Base-by-base conservation (phyloP, 2,329 filamentous ascomycete genomes). In the Fusarium compactum region DNA sequence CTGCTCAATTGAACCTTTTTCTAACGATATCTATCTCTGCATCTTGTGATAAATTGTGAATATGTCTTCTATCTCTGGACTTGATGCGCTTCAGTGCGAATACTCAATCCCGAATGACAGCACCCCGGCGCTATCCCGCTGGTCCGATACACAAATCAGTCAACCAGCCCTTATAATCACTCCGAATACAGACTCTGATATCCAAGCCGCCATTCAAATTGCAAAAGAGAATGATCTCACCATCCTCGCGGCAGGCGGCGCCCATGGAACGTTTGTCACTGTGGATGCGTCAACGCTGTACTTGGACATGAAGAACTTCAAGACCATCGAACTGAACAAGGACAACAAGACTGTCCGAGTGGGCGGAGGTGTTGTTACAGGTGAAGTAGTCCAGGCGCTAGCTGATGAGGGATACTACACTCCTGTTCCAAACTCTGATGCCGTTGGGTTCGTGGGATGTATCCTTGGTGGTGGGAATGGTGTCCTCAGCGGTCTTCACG, bases 281-380 rank as follows among this genome's bases (percentile, higher is more conserved):
- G 73, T 82, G 47, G 65, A 56, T 11, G 29, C 70, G 4, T 65
- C 69, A 8, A 76, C 76, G 0, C 45, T 82, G 7, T 81, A 81
- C 56, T 57, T 82, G 8, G 77, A 82, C 53, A 56, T 82, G 70
- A 70, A 63, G 16, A 59, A 65, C 12, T 79, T 82, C 69, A 76
- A 75, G 14, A 52, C 32, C 0, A 74, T 81, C 15, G 15, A 55
- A 3, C 43, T 82, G 3, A 65, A 80, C 41, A 75, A 78, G 34
- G 44, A 67, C 0, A 27, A 72, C 1, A 52, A 45, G 0, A 75
- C 71, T 0, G 80, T 80, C 0, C 61, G 30, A 1, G 32, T 82
- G 1, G 79, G 78, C 0, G 80, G 79, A 0, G 80, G 78, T 3
- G 72, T 69, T 5, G 16, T 74, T 0, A 71, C 73, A 0, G 76